Percentiles rank a stretch among this genome's conserved stretches.
phyloP scores from a whole-genome alignment of 352 stramenopile species.

The Phytophthora pistaciae region DNA sequence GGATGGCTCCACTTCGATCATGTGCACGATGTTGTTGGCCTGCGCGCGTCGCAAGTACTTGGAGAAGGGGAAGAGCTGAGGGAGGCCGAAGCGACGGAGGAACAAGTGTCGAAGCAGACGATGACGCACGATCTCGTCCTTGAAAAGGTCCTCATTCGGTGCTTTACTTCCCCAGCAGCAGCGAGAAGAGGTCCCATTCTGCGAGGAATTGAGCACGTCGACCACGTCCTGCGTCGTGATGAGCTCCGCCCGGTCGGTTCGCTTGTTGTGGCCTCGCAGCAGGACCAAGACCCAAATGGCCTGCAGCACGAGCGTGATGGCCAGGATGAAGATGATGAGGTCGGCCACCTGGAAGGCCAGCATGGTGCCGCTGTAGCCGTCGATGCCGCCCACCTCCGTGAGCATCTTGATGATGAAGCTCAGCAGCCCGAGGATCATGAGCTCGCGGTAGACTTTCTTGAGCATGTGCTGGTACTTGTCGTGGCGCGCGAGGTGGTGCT shows the following conservation, averaged over 20 bases:
- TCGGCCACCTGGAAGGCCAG: conserved; percentile 61
- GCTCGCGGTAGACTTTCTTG: conserved; percentile 63
- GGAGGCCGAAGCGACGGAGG: conserved; percentile 46
- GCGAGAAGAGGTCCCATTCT: neutral
- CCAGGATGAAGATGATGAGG: conserved; percentile 64
- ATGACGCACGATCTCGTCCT: conserved; percentile 36
- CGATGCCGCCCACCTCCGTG: conserved; percentile 41
- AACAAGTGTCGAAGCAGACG: conserved; percentile 57
- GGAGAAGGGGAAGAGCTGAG: conserved; percentile 64
- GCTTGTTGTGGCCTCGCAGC: conserved; percentile 45
- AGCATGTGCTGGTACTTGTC: conserved; percentile 75
- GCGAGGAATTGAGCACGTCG: conserved; percentile 12
- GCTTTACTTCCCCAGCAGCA: conserved; percentile 4
- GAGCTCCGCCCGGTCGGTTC: conserved; percentile 49
- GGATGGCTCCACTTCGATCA: conserved; percentile 77
- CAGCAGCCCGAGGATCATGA: conserved; percentile 71
- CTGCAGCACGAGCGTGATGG: conserved; percentile 56
- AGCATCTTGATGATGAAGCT: conserved; percentile 59
- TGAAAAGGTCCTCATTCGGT: conserved; percentile 1
- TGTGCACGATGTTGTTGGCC: conserved; percentile 76
- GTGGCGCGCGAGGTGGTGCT: conserved; percentile 47
- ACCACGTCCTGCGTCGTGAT: conserved; percentile 50
- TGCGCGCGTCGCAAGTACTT: conserved; percentile 78
- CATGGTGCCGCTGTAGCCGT: conserved; percentile 39
- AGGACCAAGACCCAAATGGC: conserved; percentile 49